phyloP scores from a whole-genome alignment of 2,329 filamentous ascomycete genomes.

The Ophiocordyceps camponoti-saundersi region DNA sequence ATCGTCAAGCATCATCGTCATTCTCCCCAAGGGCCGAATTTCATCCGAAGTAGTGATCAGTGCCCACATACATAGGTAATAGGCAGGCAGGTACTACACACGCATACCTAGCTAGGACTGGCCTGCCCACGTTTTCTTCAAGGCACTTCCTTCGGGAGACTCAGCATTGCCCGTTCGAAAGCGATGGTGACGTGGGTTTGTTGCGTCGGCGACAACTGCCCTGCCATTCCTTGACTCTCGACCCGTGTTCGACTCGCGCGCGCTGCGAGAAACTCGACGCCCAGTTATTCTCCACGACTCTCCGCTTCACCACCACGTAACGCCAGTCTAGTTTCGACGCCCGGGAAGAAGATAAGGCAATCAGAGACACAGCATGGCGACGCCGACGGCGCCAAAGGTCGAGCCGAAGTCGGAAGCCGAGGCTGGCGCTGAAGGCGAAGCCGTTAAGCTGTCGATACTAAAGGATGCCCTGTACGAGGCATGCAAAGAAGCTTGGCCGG shows the following conservation, averaged over 20 bases:
- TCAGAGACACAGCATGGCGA: neutral
- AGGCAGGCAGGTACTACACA: too few relatives aligned
- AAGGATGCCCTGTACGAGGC: slow-evolving; percentile 41
- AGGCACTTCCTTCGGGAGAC: too few relatives aligned
- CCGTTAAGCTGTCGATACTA: slow-evolving; percentile 29
- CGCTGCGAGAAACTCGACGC: too few relatives aligned
- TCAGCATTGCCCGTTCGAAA: too few relatives aligned
- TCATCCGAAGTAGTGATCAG: neutral
- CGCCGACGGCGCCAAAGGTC: slow-evolving; percentile 8
- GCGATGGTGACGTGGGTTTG: too few relatives aligned
- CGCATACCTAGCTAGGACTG: too few relatives aligned
- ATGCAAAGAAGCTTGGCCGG: slow-evolving; percentile 30
- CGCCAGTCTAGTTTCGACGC: neutral
- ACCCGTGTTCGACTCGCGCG: too few relatives aligned
- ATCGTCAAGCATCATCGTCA: neutral
- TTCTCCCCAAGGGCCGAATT: neutral
- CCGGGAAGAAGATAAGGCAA: neutral
- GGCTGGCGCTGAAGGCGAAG: slow-evolving; percentile 13
- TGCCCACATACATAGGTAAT: too few relatives aligned
- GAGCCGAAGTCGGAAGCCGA: slow-evolving; percentile 7
- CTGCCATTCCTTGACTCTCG: too few relatives aligned
- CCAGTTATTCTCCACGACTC: too few relatives aligned
- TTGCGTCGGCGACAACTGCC: too few relatives aligned
- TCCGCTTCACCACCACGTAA: neutral
- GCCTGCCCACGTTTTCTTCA: too few relatives aligned